These are phyloP conservation scores for Sphagnum contortum DNA, from an alignment of 225 moss, liverwort and hornwort species.

Conservation along the genomic window DNA sequence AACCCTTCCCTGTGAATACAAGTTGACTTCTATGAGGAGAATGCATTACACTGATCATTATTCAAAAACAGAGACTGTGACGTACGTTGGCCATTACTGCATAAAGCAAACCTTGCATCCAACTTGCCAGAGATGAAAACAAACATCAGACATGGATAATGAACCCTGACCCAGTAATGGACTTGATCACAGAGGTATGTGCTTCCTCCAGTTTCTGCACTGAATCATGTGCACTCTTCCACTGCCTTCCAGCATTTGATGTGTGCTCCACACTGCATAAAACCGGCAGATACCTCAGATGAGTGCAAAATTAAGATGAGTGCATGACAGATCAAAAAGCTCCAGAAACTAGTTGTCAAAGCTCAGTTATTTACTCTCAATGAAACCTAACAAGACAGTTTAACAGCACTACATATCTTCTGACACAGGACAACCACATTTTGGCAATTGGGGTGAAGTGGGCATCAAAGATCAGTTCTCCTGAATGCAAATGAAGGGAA, in stretches of 20 bases:
- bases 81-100: no score
- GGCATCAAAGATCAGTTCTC: no score
- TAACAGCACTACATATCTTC: no score
- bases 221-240: conserved; percentile 53
- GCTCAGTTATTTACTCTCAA: no score
- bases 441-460: no score
- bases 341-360: no score
- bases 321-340: no score
- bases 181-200: conserved; percentile 37
- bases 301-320: not conserved
- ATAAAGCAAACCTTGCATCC: no score
- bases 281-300: not conserved
- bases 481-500: no score
- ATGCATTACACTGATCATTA: not conserved
- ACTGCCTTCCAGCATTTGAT: conserved; percentile 57
- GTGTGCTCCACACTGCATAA: conserved; percentile 46
- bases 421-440: no score
- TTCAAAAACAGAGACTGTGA: not conserved
- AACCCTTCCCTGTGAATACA: conserved; percentile 59
- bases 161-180: conserved; percentile 55
- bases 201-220: conserved; percentile 44
- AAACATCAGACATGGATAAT: not conserved
- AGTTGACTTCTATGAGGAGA: not conserved
- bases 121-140: no score
- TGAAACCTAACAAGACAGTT: no score